Percentiles rank a stretch among this genome's conserved stretches.
phyloP scores from a whole-genome alignment of 139 green algal genomes.

The Chlorella ohadii region DNA sequence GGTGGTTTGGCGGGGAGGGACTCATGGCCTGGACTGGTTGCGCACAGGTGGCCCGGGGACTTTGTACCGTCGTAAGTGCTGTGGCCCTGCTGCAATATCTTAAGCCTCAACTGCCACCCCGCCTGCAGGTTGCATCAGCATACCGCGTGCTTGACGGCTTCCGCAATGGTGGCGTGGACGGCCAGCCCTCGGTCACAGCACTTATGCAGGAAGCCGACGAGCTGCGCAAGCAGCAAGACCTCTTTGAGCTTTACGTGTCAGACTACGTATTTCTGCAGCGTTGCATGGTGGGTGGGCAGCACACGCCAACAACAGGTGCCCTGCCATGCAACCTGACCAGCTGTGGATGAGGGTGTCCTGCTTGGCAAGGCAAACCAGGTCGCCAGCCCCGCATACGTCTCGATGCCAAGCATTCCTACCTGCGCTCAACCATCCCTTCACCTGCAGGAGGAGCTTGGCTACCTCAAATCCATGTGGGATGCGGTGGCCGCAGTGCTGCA shows the following conservation, averaged over 20 bases:
- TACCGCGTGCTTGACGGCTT: slow-evolving; percentile 78
- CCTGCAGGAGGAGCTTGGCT: slow-evolving; percentile 80
- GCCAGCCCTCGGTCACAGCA: slow-evolving; percentile 62
- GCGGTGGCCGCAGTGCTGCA: slow-evolving; percentile 80
- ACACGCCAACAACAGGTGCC: background rate
- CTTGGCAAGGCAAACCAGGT: too few relatives aligned
- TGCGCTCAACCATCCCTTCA: background rate
- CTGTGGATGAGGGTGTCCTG: background rate
- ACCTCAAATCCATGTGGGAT: slow-evolving; percentile 90
- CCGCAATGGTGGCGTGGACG: slow-evolving; percentile 73
- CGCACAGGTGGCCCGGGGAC: too few relatives aligned
- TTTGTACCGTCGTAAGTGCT: too few relatives aligned
- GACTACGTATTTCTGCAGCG: slow-evolving; percentile 85
- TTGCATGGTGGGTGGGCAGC: slow-evolving; percentile 57
- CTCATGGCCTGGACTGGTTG: too few relatives aligned
- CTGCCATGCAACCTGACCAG: background rate
- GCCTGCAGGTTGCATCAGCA: slow-evolving; percentile 46
- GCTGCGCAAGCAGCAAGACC: slow-evolving; percentile 87
- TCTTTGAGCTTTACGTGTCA: slow-evolving; percentile 90
- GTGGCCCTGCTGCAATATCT: too few relatives aligned
- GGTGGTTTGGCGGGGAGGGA: too few relatives aligned
- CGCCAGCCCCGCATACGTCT: too few relatives aligned
- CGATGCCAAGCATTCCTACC: too few relatives aligned
- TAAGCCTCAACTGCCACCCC: too few relatives aligned
- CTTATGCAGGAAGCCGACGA: slow-evolving; percentile 80